A percentile compares a stretch with the other conserved stretches of the same genome.
Evolutionary conservation across 2,329 filamentous ascomycete genomes (phyloP).

Genomic region (Calonectria pteridis): DNA sequence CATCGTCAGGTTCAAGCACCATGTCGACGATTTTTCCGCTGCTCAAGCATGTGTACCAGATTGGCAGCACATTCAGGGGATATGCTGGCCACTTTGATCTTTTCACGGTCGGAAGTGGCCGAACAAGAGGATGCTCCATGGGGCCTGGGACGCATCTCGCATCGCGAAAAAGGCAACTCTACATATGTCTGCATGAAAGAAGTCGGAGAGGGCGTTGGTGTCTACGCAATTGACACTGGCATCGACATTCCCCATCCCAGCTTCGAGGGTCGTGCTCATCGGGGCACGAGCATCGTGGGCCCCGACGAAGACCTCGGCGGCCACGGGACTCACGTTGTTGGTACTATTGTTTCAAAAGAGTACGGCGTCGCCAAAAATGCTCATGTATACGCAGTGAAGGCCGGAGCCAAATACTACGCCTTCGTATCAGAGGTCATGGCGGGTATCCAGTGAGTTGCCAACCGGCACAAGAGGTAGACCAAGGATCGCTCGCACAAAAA

Average conservation of each 20-base stretch:
- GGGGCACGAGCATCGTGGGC: background rate
- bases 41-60: background rate
- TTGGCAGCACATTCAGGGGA: background rate
- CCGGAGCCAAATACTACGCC: background rate
- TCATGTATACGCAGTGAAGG: background rate
- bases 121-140: background rate
- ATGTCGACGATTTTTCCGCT: background rate
- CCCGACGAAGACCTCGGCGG: background rate
- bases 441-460: background rate
- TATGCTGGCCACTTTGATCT: background rate
- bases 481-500: background rate
- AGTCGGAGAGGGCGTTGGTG: background rate
- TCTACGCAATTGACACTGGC: background rate
- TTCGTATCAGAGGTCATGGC: background rate
- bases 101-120: background rate
- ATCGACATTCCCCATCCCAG: background rate
- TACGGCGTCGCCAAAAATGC: background rate
- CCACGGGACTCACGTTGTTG: background rate
- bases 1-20: background rate
- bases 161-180: too few relatives aligned
- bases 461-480: background rate
- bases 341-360: background rate
- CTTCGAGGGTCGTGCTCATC: background rate
- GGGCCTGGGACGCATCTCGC: too few relatives aligned
- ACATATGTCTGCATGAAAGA: background rate